phyloP scores from a whole-genome alignment of 1,139 yeast species.

The Debaryomyces fabryi region DNA sequence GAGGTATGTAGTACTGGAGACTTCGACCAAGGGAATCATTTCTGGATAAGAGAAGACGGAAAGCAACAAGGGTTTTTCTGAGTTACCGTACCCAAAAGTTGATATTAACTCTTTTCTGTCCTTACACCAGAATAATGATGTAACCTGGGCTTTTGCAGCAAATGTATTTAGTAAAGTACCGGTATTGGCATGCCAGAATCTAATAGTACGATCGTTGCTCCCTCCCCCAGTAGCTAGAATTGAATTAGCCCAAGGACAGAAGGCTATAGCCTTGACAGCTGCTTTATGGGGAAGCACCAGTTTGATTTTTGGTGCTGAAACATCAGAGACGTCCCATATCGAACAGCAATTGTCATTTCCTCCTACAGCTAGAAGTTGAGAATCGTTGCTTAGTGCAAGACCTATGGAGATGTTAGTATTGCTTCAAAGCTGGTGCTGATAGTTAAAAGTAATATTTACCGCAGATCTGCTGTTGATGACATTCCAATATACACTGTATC shows the following conservation, averaged over 20 bases:
- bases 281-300: slow-evolving; percentile 48
- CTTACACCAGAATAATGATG: slow-evolving; percentile 77
- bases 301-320: slow-evolving; percentile 42
- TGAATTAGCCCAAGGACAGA: slow-evolving; percentile 47
- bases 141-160: slow-evolving; percentile 71
- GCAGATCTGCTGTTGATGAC: slow-evolving; percentile 70
- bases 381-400: slow-evolving; percentile 53
- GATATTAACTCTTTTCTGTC: slow-evolving; percentile 66
- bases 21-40: slow-evolving; percentile 52
- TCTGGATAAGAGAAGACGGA: slow-evolving; percentile 69
- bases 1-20: slow-evolving; percentile 53
- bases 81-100: slow-evolving; percentile 77
- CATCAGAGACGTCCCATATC: slow-evolving; percentile 59
- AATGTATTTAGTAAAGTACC: slow-evolving; percentile 66
- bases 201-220: slow-evolving; percentile 45
- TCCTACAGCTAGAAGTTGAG: slow-evolving; percentile 63
- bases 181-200: slow-evolving; percentile 82
- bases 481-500: slow-evolving; percentile 34
- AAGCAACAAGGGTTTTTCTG: slow-evolving; percentile 48
- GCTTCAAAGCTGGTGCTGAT: background rate
- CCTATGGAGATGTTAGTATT: slow-evolving; percentile 31
- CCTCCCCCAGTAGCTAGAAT: slow-evolving; percentile 52
- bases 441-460: slow-evolving; percentile 38
- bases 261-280: slow-evolving; percentile 49
- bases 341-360: slow-evolving; percentile 74